Evolutionary conservation across 2,329 filamentous ascomycete genomes (phyloP).

Genomic region (Bipolaris sorokiniana): DNA sequence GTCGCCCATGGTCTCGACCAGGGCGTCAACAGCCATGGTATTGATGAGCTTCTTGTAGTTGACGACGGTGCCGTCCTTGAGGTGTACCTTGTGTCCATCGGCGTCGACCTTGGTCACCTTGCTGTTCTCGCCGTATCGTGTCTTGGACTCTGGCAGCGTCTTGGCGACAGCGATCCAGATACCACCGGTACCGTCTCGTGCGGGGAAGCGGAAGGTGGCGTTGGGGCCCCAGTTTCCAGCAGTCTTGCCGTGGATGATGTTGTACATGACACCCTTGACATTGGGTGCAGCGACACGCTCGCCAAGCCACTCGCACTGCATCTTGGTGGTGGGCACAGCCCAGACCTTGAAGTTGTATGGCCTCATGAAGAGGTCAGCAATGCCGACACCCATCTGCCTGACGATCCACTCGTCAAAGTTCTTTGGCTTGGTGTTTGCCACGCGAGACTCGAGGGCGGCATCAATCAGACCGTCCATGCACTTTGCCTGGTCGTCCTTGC

Average conservation of each 20-base stretch:
- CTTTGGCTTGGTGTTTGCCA: conserved; percentile 89
- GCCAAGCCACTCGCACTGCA: conserved; percentile 98
- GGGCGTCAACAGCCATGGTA: conserved; percentile 93
- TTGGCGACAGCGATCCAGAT: conserved; percentile 98
- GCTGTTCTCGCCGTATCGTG: conserved; percentile 83
- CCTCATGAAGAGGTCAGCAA: conserved; percentile 97
- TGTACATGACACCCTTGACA: conserved; percentile 89
- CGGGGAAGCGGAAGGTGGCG: conserved; percentile 97
- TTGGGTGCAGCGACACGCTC: conserved; percentile 98
- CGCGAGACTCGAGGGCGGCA: conserved; percentile 83
- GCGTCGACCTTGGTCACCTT: conserved; percentile 87
- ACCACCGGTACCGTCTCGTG: conserved; percentile 91
- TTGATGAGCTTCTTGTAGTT: conserved; percentile 91
- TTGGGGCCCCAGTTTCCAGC: conserved; percentile 99
- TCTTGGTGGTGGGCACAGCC: conserved; percentile 98
- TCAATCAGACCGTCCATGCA: conserved; percentile 97
- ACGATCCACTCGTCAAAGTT: conserved; percentile 99
- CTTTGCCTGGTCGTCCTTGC: conserved; percentile 94
- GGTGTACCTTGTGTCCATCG: conserved; percentile 78
- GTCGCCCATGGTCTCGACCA: conserved; percentile 87
- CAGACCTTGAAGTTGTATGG: conserved; percentile 99
- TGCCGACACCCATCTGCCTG: conserved; percentile 84
- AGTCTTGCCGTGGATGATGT: conserved; percentile 94
- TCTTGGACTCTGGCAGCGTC: conserved; percentile 91
- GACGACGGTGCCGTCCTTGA: conserved; percentile 85